phyloP scores from a whole-genome alignment of 306 rosid genomes.

The Arachis stenosperma region DNA sequence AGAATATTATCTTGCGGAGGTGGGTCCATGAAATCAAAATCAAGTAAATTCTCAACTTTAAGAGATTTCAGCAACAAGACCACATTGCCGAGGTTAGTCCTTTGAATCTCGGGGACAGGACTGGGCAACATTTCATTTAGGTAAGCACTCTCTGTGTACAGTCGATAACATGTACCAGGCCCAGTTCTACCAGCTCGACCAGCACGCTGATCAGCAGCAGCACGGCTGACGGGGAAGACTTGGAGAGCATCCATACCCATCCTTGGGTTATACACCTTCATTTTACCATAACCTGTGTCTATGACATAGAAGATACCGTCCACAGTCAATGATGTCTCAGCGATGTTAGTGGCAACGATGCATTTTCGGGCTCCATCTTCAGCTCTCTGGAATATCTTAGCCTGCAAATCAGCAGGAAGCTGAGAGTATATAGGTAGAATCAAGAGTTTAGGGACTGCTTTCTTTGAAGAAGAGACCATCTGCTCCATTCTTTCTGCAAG shows the following conservation, averaged over 20 bases:
- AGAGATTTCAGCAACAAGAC: conserved; percentile 93
- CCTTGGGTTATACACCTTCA: conserved; percentile 97
- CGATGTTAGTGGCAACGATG: conserved; percentile 96
- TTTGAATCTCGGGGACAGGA: conserved; percentile 97
- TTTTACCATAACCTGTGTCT: conserved; percentile 95
- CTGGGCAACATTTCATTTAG: conserved; percentile 84
- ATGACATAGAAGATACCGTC: conserved; percentile 95
- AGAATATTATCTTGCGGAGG: conserved; percentile 98
- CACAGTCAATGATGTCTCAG: conserved; percentile 95
- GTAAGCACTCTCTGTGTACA: conserved; percentile 91
- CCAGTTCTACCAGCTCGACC: conserved; percentile 99
- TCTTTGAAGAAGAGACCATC: conserved; percentile 69
- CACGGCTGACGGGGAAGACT: conserved; percentile 95
- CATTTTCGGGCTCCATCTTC: conserved; percentile 98
- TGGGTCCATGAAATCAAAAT: conserved; percentile 99
- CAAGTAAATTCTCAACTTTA: conserved; percentile 88
- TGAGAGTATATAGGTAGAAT: conserved; percentile 97
- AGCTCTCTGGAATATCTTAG: conserved; percentile 91
- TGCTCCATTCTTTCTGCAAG: conserved; percentile 95
- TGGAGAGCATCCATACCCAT: conserved; percentile 99
- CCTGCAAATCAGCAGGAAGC: conserved; percentile 98
- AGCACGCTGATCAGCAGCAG: conserved; percentile 98
- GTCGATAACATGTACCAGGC: conserved; percentile 93
- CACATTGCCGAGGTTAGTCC: conserved; percentile 96
- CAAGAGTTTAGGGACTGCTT: conserved; percentile 84